These are phyloP conservation scores for Hordeum pubiflorum DNA, from an alignment of 202 grass and related monocot genomes.

Conservation along the genomic window DNA sequence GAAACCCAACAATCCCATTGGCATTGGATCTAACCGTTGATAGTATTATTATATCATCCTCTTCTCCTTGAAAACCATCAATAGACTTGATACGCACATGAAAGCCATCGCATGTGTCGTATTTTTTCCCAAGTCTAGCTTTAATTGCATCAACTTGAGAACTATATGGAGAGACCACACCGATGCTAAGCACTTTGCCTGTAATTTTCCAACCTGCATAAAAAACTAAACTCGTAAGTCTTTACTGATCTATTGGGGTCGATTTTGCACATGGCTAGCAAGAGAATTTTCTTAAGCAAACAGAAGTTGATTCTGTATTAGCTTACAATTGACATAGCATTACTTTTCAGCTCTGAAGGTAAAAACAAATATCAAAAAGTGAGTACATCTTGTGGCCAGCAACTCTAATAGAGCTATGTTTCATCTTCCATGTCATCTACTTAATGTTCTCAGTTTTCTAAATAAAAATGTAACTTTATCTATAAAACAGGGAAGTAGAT, in stretches of 20 bases:
- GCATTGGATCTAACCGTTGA: slow-evolving; percentile 64
- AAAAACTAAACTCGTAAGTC: neutral
- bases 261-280: neutral
- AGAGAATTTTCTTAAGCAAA: neutral
- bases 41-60: slow-evolving; percentile 81
- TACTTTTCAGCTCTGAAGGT: neutral
- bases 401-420: neutral
- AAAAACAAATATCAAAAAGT: neutral
- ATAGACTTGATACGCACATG: slow-evolving; percentile 53
- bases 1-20: slow-evolving; percentile 55
- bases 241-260: neutral
- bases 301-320: neutral
- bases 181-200: slow-evolving; percentile 36
- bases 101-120: slow-evolving; percentile 41
- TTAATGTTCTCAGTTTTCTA: neutral
- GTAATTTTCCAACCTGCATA: slow-evolving; percentile 42
- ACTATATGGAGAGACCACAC: slow-evolving; percentile 66
- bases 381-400: neutral
- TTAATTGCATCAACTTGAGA: slow-evolving; percentile 57
- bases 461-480: neutral
- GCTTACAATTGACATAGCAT: neutral
- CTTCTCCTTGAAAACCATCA: slow-evolving; percentile 82
- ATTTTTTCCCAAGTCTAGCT: slow-evolving; percentile 42
- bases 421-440: neutral
- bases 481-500: neutral